phyloP scores from a whole-genome alignment of 1,284 basidiomycete genomes.

The Takashimella koratensis region DNA sequence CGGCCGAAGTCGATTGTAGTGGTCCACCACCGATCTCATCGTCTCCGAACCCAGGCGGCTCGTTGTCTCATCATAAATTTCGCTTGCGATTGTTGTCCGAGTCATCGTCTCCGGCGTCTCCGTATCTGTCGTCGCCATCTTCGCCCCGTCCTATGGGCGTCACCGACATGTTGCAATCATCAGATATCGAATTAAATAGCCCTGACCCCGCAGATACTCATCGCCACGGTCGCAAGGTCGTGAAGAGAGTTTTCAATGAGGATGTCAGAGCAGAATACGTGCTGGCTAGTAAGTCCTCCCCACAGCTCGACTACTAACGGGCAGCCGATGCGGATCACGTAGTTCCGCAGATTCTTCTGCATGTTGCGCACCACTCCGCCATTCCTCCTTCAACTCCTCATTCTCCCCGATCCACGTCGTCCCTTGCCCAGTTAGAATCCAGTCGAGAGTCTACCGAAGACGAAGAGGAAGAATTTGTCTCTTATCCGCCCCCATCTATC shows the following conservation, averaged over 20 bases:
- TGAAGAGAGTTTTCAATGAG: slow-evolving; percentile 5
- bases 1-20: background rate
- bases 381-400: background rate
- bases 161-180: slow-evolving; percentile 23
- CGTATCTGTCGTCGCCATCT: slow-evolving; percentile 1
- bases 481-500: background rate
- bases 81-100: slow-evolving; percentile 30
- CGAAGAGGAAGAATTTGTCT: background rate
- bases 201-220: background rate
- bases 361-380: slow-evolving; percentile 13
- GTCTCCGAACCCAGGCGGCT: background rate
- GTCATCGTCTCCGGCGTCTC: background rate
- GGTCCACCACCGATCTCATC: background rate
- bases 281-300: slow-evolving; percentile 35
- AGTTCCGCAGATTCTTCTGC: slow-evolving; percentile 45
- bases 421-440: background rate
- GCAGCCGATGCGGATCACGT: slow-evolving; percentile 41
- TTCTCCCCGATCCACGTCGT: background rate
- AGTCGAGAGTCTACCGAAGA: background rate
- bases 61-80: slow-evolving; percentile 16
- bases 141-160: slow-evolving; percentile 31
- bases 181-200: background rate
- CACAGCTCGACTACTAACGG: background rate
- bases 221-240: background rate
- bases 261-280: slow-evolving; percentile 48